phyloP scores from a whole-genome alignment of 1,284 basidiomycete species.

The Moesziomyces sp. region DNA sequence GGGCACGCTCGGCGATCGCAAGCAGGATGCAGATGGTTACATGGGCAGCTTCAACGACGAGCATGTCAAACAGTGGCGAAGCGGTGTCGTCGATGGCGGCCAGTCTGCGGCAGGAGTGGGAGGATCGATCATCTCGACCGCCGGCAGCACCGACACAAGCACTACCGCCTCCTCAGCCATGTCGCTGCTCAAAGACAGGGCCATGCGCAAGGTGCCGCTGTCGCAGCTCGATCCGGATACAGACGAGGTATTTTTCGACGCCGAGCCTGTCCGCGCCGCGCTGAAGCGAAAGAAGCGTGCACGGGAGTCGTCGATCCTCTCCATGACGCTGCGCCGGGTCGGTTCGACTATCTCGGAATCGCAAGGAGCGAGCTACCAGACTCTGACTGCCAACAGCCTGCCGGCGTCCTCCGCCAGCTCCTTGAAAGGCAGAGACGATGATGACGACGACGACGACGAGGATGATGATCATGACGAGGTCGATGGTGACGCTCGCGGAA shows the following conservation, averaged over 20 bases:
- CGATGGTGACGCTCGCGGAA: slow-evolving; percentile 1
- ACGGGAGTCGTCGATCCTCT: slow-evolving; percentile 56
- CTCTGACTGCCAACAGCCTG: slow-evolving; percentile 21
- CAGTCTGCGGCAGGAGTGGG: slow-evolving; percentile 3
- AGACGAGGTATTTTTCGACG: slow-evolving; percentile 56
- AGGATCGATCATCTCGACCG: slow-evolving; percentile 31
- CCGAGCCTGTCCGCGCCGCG: slow-evolving; percentile 49
- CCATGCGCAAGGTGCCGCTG: slow-evolving; percentile 38
- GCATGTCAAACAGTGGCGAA: slow-evolving; percentile 53
- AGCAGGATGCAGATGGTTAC: slow-evolving; percentile 29
- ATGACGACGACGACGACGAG: slow-evolving; percentile 25
- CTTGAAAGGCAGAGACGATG: slow-evolving; percentile 13
- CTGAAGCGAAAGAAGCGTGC: slow-evolving; percentile 60
- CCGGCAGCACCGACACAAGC: slow-evolving; percentile 21
- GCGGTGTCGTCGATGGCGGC: slow-evolving; percentile 29
- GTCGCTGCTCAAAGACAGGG: slow-evolving; percentile 30
- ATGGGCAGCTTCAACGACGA: slow-evolving; percentile 41
- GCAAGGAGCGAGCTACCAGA: slow-evolving; percentile 13
- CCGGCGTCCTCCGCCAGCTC: slow-evolving; percentile 19
- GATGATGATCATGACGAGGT: slow-evolving; percentile 6
- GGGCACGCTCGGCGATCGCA: slow-evolving; percentile 21
- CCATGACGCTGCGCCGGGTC: slow-evolving; percentile 53
- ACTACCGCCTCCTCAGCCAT: slow-evolving; percentile 11
- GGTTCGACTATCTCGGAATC: slow-evolving; percentile 52
- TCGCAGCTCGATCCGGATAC: slow-evolving; percentile 53